Evolutionary conservation across 192 early-diverging fungal genomes (phyloP).

Genomic region (Rhizoclosmatium sp.): DNA sequence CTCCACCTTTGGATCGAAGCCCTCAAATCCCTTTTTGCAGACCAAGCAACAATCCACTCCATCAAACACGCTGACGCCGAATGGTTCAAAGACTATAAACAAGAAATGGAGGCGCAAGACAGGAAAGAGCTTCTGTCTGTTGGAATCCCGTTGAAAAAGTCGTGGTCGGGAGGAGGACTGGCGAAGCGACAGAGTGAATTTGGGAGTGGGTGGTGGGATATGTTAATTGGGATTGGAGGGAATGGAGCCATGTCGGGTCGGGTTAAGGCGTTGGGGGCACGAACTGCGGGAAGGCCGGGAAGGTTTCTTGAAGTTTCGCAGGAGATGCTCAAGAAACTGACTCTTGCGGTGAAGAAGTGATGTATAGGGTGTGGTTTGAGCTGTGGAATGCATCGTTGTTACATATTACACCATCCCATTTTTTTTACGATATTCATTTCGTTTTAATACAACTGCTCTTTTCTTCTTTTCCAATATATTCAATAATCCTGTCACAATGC

Average conservation of each 20-base stretch:
- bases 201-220: conserved; percentile 17
- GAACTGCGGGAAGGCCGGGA: conserved; percentile 9
- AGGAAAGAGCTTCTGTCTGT: conserved; percentile 10
- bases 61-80: conserved; percentile 28
- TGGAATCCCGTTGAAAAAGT: conserved; percentile 23
- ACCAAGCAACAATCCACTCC: conserved; percentile 2
- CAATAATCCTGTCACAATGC: neutral
- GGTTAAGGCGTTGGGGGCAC: conserved; percentile 3
- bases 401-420: neutral
- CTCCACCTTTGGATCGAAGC: conserved; percentile 11
- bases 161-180: conserved; percentile 10
- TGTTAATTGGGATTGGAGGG: conserved; percentile 18
- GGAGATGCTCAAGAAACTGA: conserved; percentile 18
- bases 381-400: neutral
- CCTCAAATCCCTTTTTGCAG: conserved; percentile 1
- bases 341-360: too few species aligned
- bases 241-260: neutral
- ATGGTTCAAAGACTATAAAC: conserved; percentile 25
- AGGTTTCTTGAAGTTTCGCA: conserved; percentile 12
- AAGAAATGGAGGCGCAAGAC: conserved; percentile 18
- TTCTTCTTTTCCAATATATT: neutral
- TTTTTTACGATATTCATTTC: too few species aligned
- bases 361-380: neutral
- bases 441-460: neutral
- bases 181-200: conserved; percentile 6